Base-by-base conservation (phyloP, 2,329 filamentous ascomycete genomes). In the Pseudomassariella vexata region DNA sequence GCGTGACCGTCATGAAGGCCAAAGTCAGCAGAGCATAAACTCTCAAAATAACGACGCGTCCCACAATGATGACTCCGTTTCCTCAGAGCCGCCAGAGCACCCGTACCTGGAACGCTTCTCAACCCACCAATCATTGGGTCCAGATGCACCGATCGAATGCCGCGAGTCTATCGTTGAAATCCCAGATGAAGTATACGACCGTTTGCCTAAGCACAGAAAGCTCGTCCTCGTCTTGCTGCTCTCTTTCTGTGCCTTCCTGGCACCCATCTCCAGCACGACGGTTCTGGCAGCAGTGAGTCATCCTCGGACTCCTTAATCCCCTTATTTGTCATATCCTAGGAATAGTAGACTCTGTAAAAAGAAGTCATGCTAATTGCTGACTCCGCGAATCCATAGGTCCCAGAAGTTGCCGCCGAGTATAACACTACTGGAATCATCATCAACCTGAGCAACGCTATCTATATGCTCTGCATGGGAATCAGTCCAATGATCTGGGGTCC, bases 161-260 rank as follows among this genome's bases (percentile, higher is more conserved):
- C 42, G 46, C 14, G 39, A 38, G 34, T 55, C 52, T 7, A 36
- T 53, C 6, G 27, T 56, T 22, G 60, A 66, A 37, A 47, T 67
- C 18, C 63, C 63, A 9, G 73, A 78, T 46, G 65, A 66, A 32
- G 54, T 75, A n/a, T 90, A 88, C 60, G 69, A 80, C 46, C 69
- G 70, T 12, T 70, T 88, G 39, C 70, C 79, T 0, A 56, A 59
- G 4, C 59, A 62, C 11, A 72, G 79, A 24, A 92, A 90, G 56
- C 51, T 68, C 3, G 48, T 77, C 39, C 83, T 90, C 32, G 79
- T 87, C 11, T 62, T 65, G 8, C 69, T 88, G 5, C 59, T 89
- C 32, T 80, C 82, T 1, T 85, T 81, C 50, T 87, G 82, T 57
- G 77, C 80, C 17, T 86, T 90, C 41, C 63, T 90, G 26, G 79